Base-by-base conservation (phyloP, 164 flowering plant species). In the Kalanchoe fedtschenkoi region DNA sequence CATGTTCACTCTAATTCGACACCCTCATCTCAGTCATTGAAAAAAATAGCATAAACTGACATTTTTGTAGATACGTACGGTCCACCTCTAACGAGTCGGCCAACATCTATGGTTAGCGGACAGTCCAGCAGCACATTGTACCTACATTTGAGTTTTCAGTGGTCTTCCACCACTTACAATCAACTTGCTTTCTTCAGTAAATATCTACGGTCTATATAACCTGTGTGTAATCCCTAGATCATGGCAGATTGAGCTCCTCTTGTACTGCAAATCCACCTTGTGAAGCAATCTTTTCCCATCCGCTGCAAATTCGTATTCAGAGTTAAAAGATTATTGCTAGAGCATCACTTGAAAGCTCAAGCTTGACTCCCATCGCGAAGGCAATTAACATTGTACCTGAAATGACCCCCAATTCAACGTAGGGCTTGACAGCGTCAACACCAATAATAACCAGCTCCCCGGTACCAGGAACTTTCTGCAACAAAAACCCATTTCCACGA, bases 401-500 rank as follows among this genome's bases (percentile, higher is more conserved):
- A 34, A 83, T 65, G 0, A 86, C 70, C 22, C 92, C 92, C 15
- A 84, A n/a, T 59, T 69, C 86, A 55, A 70, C 38, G 66, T 47
- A 82, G 41, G 92, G 89, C 63, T 79, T 77, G 26, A 38, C 58
- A 30, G 80, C 74, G 65, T 74, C 75, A 4, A 74, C 71, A 13
- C 93, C 89, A 62, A 82, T 62, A 28, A 76, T 76, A 14, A 86
- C 82, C n/a, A 86, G 78, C 78, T 84, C 87, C 6, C 93, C 86
- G 2, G 79, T 73, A 6, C 69, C 80, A 21, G 89, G 89, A 66
- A 70, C 81, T 82, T 46, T 82, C 89, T 86, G 79, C 19, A 46
- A 53, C 58, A 65, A 13, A 34, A 46, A 34, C 53, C 35, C 26
- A 41, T 22, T 24, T 14, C 8, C 26, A 1, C 38, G 22, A 9